Evolutionary conservation across 257 asterid genomes (phyloP).

Genomic region (Solanum chiquidenum): DNA sequence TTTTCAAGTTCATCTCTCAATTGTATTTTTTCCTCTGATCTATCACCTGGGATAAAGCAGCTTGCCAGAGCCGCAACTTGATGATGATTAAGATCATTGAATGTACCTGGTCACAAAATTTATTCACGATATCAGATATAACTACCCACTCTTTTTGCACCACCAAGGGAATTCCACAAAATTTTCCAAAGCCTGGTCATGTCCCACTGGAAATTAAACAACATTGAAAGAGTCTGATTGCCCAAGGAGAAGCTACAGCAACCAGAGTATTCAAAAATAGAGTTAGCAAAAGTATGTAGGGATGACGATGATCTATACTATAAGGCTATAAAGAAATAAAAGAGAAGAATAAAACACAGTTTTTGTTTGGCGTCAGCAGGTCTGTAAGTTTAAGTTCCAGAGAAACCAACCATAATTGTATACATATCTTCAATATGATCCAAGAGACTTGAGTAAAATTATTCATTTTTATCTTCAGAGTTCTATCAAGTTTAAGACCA

Average conservation of each 20-base stretch:
- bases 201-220: neutral
- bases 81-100: slow-evolving; percentile 91
- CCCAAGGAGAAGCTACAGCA: neutral
- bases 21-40: slow-evolving; percentile 64
- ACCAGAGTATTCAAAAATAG: neutral
- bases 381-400: neutral
- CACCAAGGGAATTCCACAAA: neutral
- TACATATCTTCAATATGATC: neutral
- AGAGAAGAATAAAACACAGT: neutral
- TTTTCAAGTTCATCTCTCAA: slow-evolving; percentile 77
- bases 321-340: neutral
- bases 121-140: neutral
- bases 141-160: neutral
- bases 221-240: neutral
- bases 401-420: neutral
- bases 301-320: neutral
- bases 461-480: neutral
- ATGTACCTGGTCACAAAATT: slow-evolving; percentile 45
- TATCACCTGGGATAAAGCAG: slow-evolving; percentile 93
- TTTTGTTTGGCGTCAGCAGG: neutral
- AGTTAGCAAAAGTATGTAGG: neutral
- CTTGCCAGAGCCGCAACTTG: slow-evolving; percentile 90
- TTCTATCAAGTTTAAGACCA: neutral
- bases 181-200: neutral
- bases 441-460: neutral